Evolutionary conservation across 345 rosid genomes (phyloP), one percentile per base, ranked within the genome.

Genomic region (Populus ilicifolia): DNA sequence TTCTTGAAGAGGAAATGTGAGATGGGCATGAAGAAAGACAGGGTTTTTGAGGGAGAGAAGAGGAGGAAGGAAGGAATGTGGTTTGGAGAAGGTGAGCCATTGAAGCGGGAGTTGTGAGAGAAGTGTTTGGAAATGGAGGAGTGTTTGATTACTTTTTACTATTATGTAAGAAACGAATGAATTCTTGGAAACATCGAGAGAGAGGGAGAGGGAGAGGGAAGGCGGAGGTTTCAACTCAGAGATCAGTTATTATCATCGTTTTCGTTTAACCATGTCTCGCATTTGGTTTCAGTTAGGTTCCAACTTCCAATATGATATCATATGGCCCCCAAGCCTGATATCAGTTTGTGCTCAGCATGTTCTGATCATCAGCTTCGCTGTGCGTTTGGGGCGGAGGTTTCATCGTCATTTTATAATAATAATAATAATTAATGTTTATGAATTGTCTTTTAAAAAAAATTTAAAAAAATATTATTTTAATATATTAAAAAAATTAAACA

Each of bases 141-240:
- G 39, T 36, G 59, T 41, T 74, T 35, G 21, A 38, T 8, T 64
- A 64, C 36, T 33, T 59, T 43, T 44, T 52, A 20, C 20, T 69
- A 38, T 38, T 38, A 38, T 38, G 8, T 38, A 38, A 38, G 41
- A 1, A 27, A 54, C 11, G 70, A 14, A 6, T 5, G 61, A 13
- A 21, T 48, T 83, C 85, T 91, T 84, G 96, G 82, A 86, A 56
- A 67, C 86, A 93, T 90, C 98, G 93, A 90, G 83, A 82, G 72
- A 41, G 20, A 5, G 71, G 89, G 82, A 82, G 72, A 27, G 21
- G 4, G 73, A 89, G 83, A 82, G 64, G 5, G n/a, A 5, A 72
- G 93, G 88, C 92, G 91, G 85, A 87, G 87, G 74, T 66, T 72
- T 77, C 93, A 90, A 92, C 91, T 52, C 84, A 81, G 80, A 83